Percentiles rank a stretch among this genome's conserved stretches.
These are phyloP conservation scores for Candida tibetensis DNA, from an alignment of 805 yeast genomes.

Conservation along the genomic window DNA sequence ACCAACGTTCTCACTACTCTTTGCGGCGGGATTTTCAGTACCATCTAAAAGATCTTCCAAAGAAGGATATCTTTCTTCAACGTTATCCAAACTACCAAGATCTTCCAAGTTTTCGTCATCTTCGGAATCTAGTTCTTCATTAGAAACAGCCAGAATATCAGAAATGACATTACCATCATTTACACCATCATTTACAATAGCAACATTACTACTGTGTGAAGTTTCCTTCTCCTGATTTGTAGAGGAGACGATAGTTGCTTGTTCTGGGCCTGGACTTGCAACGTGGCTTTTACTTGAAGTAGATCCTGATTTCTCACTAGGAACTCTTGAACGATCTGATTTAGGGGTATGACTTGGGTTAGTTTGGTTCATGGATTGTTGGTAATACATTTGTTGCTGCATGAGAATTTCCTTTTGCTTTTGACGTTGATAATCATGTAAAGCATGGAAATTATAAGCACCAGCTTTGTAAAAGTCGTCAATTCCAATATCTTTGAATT, in stretches of 20 bases:
- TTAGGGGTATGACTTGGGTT: slow-evolving; percentile 5
- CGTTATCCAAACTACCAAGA: slow-evolving; percentile 41
- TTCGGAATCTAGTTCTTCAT: neutral
- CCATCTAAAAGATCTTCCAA: slow-evolving; percentile 28
- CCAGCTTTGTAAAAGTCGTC: slow-evolving; percentile 51
- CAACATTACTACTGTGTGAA: no score
- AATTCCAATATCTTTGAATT: slow-evolving; percentile 27
- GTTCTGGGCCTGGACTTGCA: neutral
- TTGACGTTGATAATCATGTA: slow-evolving; percentile 47
- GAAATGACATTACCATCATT: neutral
- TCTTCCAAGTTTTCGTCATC: slow-evolving; percentile 24
- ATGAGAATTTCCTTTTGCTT: slow-evolving; percentile 32
- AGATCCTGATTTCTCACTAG: neutral
- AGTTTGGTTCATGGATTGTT: slow-evolving; percentile 26
- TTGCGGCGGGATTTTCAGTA: neutral
- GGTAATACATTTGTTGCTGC: slow-evolving; percentile 40
- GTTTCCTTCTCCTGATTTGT: neutral
- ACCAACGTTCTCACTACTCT: neutral
- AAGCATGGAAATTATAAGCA: slow-evolving; percentile 56
- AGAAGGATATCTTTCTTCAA: slow-evolving; percentile 53
- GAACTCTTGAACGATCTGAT: slow-evolving; percentile 1
- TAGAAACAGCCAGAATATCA: no score
- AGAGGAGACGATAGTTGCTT: neutral
- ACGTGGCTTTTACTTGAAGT: neutral
- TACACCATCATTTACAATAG: neutral